Conservation (phyloP, 2,329 filamentous ascomycete genomes). For the Claviceps monticola region DNA sequence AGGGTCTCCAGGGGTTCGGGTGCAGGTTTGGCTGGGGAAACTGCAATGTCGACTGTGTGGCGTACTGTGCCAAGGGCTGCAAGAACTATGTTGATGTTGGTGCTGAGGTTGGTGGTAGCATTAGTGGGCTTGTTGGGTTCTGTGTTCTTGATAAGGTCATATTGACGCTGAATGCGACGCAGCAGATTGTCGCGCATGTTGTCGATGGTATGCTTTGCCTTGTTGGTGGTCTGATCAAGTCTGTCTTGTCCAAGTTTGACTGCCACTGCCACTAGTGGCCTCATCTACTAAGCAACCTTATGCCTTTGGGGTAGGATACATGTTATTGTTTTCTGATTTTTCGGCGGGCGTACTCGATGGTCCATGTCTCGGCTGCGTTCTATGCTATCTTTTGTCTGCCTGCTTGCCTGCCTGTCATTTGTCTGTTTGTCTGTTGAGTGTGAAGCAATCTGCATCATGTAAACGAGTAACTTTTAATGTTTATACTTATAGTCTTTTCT, state of each 20-base stretch:
- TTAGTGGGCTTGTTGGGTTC: constrained; percentile 18
- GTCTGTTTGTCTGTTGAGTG: background rate
- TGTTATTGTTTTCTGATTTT: background rate
- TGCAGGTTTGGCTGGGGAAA: constrained; percentile 19
- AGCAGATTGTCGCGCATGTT: constrained; percentile 14
- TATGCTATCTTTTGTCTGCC: background rate
- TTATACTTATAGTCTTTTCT: background rate
- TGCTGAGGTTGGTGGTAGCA: constrained; percentile 11
- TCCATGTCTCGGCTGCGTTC: constrained; percentile 1
- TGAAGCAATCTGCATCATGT: constrained; percentile 5
- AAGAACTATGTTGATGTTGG: constrained; percentile 23
- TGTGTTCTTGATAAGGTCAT: constrained; percentile 19
- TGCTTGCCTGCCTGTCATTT: background rate
- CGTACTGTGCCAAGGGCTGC: constrained; percentile 24
- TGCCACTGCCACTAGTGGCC: constrained; percentile 18
- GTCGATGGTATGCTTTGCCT: constrained; percentile 19
- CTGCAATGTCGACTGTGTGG: constrained; percentile 25
- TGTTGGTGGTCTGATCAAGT: constrained; percentile 18
- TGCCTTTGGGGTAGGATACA: too few species aligned
- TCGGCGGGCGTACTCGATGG: background rate
- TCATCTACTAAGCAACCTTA: background rate
- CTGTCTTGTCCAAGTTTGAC: constrained; percentile 17
- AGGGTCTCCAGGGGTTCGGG: constrained; percentile 7
- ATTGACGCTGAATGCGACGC: constrained; percentile 13
- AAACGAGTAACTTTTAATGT: constrained; percentile 3